Evolutionary conservation across 2,329 filamentous ascomycete genomes (phyloP), one percentile per base, ranked within the genome.

Genomic region (Verticillium tricorpus): DNA sequence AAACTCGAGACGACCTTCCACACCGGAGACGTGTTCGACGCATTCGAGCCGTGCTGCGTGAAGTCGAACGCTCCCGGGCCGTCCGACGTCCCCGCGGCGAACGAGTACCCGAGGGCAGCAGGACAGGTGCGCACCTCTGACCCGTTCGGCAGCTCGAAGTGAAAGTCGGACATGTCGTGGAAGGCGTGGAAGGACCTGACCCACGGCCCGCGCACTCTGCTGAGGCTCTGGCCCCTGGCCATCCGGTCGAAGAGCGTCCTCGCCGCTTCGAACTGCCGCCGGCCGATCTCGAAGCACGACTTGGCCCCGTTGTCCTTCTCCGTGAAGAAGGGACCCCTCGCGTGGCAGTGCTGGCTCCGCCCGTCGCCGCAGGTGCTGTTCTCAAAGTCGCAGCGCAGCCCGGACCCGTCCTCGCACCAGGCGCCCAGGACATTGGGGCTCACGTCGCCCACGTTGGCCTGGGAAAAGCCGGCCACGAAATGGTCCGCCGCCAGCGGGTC

Each of bases 61-160:
- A 97, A 96, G 77, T 97, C 93, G 69, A 96, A 95, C 0, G 86
- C 86, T 2, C 93, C 93, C 0, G 93, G 93, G 0, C 93, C 91
- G 69, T 97, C 93, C 0, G 91, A 91, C 0, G 93, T 97, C 22
- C 93, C 93, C 3, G 90, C 93, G 1, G 93, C 93, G 70, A 97
- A 97, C 0, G 90, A 92, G 72, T 94, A 94, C 3, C 93, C 93
- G 60, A 97, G 78, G 0, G 92, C 92, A 0, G 92, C 93, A 17
- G 92, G 89, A 69, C 93, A 97, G 0, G 93, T 96, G 45, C 80
- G 82, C 22, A 89, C 90, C 57, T 79, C 76, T 1, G 86, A 88
- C 59, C 90, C 89, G 69, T 96, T 93, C 2, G 86, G 82, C 5
- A 93, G 84, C 12, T 79, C 78, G 71, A 97, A 95, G 0, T 80